Evolutionary conservation across 129 eudicot genomes (phyloP), one percentile per base, ranked within the genome.

Genomic region (Erigeron canadensis): DNA sequence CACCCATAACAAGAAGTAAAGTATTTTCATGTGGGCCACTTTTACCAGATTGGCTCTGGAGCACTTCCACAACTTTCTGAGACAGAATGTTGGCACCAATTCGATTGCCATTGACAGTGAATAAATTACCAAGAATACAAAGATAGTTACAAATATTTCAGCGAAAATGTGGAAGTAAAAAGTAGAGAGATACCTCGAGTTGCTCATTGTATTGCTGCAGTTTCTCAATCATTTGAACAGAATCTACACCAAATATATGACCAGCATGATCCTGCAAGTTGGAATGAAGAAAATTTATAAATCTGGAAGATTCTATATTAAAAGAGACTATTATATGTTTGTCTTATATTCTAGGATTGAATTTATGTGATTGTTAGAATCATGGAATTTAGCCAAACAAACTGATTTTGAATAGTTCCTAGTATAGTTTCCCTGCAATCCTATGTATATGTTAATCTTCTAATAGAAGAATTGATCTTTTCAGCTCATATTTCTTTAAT

Each of bases 1-100:
- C 99, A 80, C 99, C 99, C 97, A 95, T 95, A 43, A 95, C 99
- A 70, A 95, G 78, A 76, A 95, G 90, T 77, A 95, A 73, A 47
- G 97, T 87, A 76, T 95, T 95, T 75, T 90, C 97, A 81, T 95
- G 99, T 61, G 80, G 79, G 73, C 86, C 97, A 77, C 88, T 97
- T 21, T 86, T 89, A 63, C 84, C 89, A 76, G 94, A 88, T 68
- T 87, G 93, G 75, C 85, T 84, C 75, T 77, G 85, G 75, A 95
- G 80, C 60, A 81, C 83, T 55, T 82, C 94, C 42, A 89, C 94
- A 78, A 95, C 89, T 77, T 86, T 84, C 99, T 94, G 82, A 65
- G 75, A 65, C 19, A 61, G 72, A 61, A 68, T 60, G 79, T 74
- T 74, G 50, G 59, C 70, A 72, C 59, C 58, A 57, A 65, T 8